phyloP scores from a whole-genome alignment of 2,329 filamentous ascomycete species.

The Diaporthe ilicicola region DNA sequence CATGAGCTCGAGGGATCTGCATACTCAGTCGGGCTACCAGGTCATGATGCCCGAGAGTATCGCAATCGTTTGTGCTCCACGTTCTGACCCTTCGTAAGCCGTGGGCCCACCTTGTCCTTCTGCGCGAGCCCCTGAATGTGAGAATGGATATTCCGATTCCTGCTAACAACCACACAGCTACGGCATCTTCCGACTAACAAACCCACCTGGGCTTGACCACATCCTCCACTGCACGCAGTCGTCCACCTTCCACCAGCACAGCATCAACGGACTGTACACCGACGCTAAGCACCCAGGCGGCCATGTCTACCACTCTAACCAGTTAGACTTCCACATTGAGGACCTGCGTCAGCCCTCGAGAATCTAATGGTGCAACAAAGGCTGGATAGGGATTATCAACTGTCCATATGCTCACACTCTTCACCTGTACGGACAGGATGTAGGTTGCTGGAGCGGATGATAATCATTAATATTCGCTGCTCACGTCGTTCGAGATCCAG shows the following conservation, averaged over 20 bases:
- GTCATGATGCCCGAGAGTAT: constrained; percentile 97
- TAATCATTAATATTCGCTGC: not conserved
- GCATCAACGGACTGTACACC: constrained; percentile 77
- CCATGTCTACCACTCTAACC: constrained; percentile 74
- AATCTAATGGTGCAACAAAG: constrained; percentile 17
- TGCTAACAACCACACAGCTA: constrained; percentile 61
- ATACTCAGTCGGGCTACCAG: constrained; percentile 94
- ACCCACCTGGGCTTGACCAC: constrained; percentile 89
- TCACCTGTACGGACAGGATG: not conserved
- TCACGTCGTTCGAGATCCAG: not conserved
- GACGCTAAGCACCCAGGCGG: constrained; percentile 72
- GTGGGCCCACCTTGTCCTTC: not conserved
- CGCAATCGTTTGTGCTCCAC: constrained; percentile 94
- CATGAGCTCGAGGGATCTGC: constrained; percentile 92
- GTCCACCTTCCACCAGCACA: constrained; percentile 84
- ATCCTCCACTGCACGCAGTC: constrained; percentile 80
- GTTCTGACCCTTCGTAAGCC: constrained; percentile 76
- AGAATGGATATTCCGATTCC: not conserved
- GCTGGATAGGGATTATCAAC: not conserved
- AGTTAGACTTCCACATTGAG: constrained; percentile 67
- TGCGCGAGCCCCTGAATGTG: not conserved
- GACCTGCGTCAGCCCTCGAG: constrained; percentile 56
- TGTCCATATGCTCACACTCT: not conserved
- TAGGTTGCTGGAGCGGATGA: not conserved
- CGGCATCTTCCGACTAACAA: constrained; percentile 91